Evolutionary conservation across 495 filamentous ascomycete genomes (phyloP).

Genomic region (Aspergillus steynii): DNA sequence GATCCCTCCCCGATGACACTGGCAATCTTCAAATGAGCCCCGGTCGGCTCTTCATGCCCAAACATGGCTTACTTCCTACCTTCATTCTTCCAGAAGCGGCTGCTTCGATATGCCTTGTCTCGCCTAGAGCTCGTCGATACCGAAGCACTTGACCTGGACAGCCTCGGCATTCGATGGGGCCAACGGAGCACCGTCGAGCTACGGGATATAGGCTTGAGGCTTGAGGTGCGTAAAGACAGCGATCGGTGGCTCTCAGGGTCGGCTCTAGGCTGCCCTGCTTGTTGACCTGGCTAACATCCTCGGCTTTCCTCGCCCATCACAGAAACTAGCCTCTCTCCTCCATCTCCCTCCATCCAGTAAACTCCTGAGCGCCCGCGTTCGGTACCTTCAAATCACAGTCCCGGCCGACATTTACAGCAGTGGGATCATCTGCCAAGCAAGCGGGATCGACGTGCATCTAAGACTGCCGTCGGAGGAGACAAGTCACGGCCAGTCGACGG

Average conservation of each 20-base stretch:
- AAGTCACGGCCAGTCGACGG: constrained; percentile 12
- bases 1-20: constrained; percentile 4
- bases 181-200: constrained; percentile 77
- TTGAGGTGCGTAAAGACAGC: constrained; percentile 56
- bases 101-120: constrained; percentile 78
- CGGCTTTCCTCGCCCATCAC: constrained; percentile 12
- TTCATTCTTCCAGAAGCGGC: constrained; percentile 77
- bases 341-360: constrained; percentile 68
- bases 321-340: constrained; percentile 76
- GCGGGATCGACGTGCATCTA: constrained; percentile 72
- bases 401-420: constrained; percentile 80
- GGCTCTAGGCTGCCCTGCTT: background rate
- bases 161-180: constrained; percentile 75
- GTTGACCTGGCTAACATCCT: constrained; percentile 15
- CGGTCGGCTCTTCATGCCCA: constrained; percentile 30
- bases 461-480: constrained; percentile 38
- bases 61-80: constrained; percentile 62
- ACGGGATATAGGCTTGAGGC: constrained; percentile 72
- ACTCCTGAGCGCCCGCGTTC: constrained; percentile 67
- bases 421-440: constrained; percentile 72
- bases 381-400: constrained; percentile 71
- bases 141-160: constrained; percentile 74
- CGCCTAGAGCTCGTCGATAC: constrained; percentile 80
- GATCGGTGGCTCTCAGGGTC: constrained; percentile 12
- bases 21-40: constrained; percentile 30